Percentiles rank a stretch among this genome's conserved stretches.
Conservation (phyloP, 2,329 filamentous ascomycete genomes). For the Cadophora malorum region DNA sequence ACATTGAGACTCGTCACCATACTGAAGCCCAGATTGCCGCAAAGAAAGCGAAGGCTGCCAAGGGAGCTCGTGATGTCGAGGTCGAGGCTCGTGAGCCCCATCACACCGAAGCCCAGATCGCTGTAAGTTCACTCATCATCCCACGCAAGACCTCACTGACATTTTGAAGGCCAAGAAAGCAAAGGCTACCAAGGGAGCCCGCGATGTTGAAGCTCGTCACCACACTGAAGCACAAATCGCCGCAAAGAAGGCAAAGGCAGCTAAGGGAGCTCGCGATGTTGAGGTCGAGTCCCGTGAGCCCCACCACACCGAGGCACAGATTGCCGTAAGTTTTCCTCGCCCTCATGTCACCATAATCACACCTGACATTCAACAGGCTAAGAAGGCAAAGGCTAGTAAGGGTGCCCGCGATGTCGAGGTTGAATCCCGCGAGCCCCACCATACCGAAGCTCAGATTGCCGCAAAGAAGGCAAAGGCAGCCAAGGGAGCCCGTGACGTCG, state of each 20-base stretch:
- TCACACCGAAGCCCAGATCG: slow-evolving; percentile 35
- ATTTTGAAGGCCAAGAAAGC: not conserved
- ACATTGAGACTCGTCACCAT: slow-evolving; percentile 32
- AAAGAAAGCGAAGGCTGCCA: slow-evolving; percentile 15
- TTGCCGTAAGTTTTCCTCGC: not conserved
- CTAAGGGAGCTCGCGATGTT: not conserved
- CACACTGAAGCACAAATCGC: not conserved
- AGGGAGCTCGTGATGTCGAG: slow-evolving; percentile 23
- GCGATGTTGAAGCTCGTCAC: slow-evolving; percentile 1
- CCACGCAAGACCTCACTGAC: not conserved
- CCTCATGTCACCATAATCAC: no score
- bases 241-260: slow-evolving; percentile 16
- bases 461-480: not conserved
- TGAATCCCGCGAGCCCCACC: slow-evolving; percentile 30
- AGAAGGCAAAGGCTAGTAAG: slow-evolving; percentile 12
- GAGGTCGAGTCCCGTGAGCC: slow-evolving; percentile 15
- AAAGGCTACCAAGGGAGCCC: slow-evolving; percentile 14
- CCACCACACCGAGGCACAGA: not conserved
- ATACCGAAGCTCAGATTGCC: slow-evolving; percentile 39
- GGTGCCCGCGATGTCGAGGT: slow-evolving; percentile 14
- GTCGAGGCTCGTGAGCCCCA: slow-evolving; percentile 28
- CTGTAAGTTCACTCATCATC: slow-evolving; percentile 18
- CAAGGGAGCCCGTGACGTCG: not conserved
- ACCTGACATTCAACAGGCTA: not conserved
- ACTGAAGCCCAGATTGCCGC: slow-evolving; percentile 35